Base-by-base conservation (phyloP, 2,329 filamentous ascomycete species). In the Botrytis medusae region DNA sequence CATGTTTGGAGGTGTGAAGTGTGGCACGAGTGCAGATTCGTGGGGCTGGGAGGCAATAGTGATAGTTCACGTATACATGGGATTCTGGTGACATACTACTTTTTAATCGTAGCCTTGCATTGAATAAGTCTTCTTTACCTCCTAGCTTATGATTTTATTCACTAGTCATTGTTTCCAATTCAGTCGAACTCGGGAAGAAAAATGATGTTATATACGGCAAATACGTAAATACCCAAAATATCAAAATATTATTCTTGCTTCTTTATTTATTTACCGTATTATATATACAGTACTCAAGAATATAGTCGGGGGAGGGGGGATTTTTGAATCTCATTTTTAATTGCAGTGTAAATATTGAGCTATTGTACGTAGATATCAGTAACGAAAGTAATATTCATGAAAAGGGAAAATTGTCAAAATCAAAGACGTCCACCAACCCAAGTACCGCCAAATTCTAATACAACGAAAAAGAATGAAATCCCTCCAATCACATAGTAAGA, bases 361-460 rank as follows among this genome's bases (percentile, higher is more conserved):
- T 69, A 69, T 42, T 25, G n/a, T 42, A 69, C 37, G 51, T 32
- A 42, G 25, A 42, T 22, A 44, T 29, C 48, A 57, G 34, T 42
- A 68, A 42, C 18, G 37, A 57, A 44, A 69, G 65, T 68, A 5
- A 29, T 32, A 32, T 42, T 57, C 46, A 42, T 57, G 29, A 22
- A n/a, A 68, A 29, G 18, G 16, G 10, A 25, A 22, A 16, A 60
- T 64, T 22, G 57, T 16, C 37, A 20, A 46, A 29, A 71, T 42
- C 22, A 64, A 64, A 40, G 12, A 5, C 32, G 25, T 22, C 69
- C 59, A 22, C 69, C 59, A 34, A 42, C 22, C 51, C 34, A 51
- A 69, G 40, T 8, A 71, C 25, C 59, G 29, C 69, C 69, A 37
- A 54, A 18, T 37, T 72, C 63, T 72, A 68, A 48, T 46, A 57